Conservation (phyloP, 176 grass and related monocot genomes). For the Rhipidocladum racemiflorum region DNA sequence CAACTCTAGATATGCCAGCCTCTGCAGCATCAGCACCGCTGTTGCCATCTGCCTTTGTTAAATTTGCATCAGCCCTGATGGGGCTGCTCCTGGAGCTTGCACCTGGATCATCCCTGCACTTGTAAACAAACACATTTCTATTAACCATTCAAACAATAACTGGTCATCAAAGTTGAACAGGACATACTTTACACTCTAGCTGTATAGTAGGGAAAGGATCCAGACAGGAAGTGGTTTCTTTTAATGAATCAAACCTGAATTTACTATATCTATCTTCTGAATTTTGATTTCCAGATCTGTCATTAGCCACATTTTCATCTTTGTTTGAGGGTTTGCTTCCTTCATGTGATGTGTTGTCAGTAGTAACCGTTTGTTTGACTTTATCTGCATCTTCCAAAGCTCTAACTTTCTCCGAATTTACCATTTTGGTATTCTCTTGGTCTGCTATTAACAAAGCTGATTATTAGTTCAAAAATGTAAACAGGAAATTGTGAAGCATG, state of each 20-base stretch:
- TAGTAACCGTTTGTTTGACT: constrained; percentile 17
- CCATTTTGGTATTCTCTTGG: constrained; percentile 24
- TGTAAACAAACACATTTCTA: constrained; percentile 9
- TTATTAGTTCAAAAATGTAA: constrained; percentile 14
- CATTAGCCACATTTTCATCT: constrained; percentile 24
- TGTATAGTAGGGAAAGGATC: not conserved
- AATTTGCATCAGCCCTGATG: constrained; percentile 14
- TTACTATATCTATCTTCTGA: constrained; percentile 42
- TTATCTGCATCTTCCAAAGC: constrained; percentile 30
- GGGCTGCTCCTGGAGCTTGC: constrained; percentile 26
- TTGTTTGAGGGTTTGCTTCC: constrained; percentile 27
- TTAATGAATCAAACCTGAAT: constrained; percentile 26
- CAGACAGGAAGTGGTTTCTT: not conserved
- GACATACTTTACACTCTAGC: not conserved
- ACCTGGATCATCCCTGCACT: constrained; percentile 34
- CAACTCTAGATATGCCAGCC: constrained; percentile 27
- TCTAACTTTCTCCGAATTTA: constrained; percentile 21
- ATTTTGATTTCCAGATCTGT: constrained; percentile 41
- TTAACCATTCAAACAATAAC: not conserved
- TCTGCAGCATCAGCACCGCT: constrained; percentile 27
- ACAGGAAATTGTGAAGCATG: not conserved
- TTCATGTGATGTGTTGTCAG: constrained; percentile 15
- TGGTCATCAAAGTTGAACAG: constrained; percentile 7
- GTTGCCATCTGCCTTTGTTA: constrained; percentile 15
- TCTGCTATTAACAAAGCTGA: constrained; percentile 22